phyloP scores from a whole-genome alignment of 352 stramenopile species.

The Elongisporangium prolatum region DNA sequence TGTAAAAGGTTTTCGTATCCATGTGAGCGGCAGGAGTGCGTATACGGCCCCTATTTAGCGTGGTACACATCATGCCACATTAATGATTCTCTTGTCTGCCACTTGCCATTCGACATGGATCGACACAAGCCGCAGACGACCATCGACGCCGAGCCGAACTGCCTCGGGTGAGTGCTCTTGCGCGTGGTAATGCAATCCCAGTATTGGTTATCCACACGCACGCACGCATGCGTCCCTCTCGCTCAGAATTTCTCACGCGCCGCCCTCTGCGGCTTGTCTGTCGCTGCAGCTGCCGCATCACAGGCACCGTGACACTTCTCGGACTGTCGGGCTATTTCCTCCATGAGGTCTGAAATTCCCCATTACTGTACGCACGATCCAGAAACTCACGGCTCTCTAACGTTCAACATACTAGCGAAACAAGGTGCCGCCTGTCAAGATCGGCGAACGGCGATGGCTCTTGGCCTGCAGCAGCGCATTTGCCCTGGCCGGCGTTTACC shows the following conservation, averaged over 20 bases:
- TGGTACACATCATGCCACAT: background rate
- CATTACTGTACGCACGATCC: background rate
- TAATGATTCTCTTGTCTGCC: background rate
- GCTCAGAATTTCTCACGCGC: background rate
- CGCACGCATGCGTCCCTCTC: background rate
- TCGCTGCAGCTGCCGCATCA: constrained; percentile 45
- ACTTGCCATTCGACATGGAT: background rate
- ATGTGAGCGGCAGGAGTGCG: background rate
- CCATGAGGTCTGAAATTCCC: constrained; percentile 26
- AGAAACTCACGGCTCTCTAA: background rate
- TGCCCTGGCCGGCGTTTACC: constrained; percentile 37
- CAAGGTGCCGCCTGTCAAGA: constrained; percentile 34
- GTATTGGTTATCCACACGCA: background rate
- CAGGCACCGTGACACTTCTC: constrained; percentile 42
- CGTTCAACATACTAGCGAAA: constrained; percentile 20
- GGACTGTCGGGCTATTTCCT: constrained; percentile 54
- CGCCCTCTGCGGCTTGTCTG: background rate
- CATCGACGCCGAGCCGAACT: constrained; percentile 1
- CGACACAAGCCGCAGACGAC: background rate
- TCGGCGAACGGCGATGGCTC: constrained; percentile 54
- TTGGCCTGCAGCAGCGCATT: constrained; percentile 45
- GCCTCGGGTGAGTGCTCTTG: constrained; percentile 21
- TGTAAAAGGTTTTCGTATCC: background rate
- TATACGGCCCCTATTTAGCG: background rate
- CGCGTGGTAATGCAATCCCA: background rate